Percentiles rank a stretch among this genome's conserved stretches.
Conservation (phyloP, 148 eudicot genomes). For the Persicaria maculosa region DNA sequence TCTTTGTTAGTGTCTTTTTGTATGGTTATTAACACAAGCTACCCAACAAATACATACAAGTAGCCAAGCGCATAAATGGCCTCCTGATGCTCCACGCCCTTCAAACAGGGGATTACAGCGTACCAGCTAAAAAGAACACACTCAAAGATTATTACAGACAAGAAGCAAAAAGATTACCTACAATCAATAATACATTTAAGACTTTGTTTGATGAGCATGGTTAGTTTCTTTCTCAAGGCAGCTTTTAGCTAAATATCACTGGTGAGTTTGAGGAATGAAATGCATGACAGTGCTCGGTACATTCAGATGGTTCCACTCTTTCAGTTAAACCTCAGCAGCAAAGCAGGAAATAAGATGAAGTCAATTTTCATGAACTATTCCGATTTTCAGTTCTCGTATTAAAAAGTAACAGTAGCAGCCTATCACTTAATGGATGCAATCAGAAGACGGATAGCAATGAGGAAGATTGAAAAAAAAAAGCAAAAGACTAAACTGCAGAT, state of each 20-base stretch:
- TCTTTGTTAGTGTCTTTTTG: constrained; percentile 6
- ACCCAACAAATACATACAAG: not conserved
- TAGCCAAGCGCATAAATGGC: not conserved
- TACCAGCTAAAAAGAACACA: no score
- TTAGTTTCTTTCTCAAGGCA: not conserved
- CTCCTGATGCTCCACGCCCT: not conserved
- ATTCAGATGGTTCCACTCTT: not conserved
- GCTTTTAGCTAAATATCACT: not conserved
- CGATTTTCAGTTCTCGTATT: no score
- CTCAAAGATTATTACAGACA: not conserved
- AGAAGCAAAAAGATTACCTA: not conserved
- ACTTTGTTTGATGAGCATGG: not conserved
- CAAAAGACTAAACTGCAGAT: not conserved
- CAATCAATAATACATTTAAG: not conserved
- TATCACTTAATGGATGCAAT: no score
- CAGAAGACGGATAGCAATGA: no score
- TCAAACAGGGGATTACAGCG: no score
- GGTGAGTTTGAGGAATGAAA: not conserved
- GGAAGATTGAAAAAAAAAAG: not conserved
- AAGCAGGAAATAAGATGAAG: not conserved
- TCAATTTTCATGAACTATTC: no score
- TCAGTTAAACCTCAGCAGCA: not conserved
- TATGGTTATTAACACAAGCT: constrained; percentile 2
- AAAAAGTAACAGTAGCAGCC: no score
- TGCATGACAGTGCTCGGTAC: not conserved